Base-by-base conservation (phyloP, 768 basidiomycete genomes). In the Termitomyces sp. region DNA sequence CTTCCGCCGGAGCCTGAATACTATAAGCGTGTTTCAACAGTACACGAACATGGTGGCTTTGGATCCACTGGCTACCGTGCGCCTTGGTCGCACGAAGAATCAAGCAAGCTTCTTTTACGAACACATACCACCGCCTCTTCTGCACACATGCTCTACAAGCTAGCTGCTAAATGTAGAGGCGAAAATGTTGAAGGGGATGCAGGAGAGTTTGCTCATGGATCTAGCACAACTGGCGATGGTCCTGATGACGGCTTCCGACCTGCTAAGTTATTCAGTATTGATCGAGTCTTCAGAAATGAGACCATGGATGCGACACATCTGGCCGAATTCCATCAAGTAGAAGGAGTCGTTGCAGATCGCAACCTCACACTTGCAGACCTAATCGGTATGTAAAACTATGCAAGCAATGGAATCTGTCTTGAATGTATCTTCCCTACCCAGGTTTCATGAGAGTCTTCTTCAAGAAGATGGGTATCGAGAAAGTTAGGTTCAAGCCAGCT, bases 251-350 rank as follows among this genome's bases (percentile, higher is more conserved):
- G 91, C 0, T 97, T 97, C 80, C 79, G 86, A 58, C 92, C 94
- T 6, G 92, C 92, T 38, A 97, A 98, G 67, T 69, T 97, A 62
- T 99, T 98, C 83, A 94, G 91, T 64, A 98, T 99, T 63, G 97
- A 99, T 71, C 81, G 97, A 46, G 97, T 99, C 22, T 99, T 98
- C 87, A 81, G 97, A 69, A 99, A 99, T 66, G 97, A 99, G 73
- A 92, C 97, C 0, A 92, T 92, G 82, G 97, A 99, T 72, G 94
- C 94, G 46, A 99, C 97, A 18, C 97, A 99, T 78, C 68, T 99
- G 61, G 97, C 97, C 4, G 97, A 99, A 73, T 99, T 99, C 80
- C 96, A 98, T 70, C 97, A 99, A 73, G 97, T 99, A n/a, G 97
- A 99, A 72, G 97, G 97, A 52, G 97, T 99, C 47, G 94, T 99